Percentiles rank a stretch among this genome's conserved stretches.
These are phyloP conservation scores for Suillus weaverae DNA, from an alignment of 768 basidiomycete species.

Conservation along the genomic window DNA sequence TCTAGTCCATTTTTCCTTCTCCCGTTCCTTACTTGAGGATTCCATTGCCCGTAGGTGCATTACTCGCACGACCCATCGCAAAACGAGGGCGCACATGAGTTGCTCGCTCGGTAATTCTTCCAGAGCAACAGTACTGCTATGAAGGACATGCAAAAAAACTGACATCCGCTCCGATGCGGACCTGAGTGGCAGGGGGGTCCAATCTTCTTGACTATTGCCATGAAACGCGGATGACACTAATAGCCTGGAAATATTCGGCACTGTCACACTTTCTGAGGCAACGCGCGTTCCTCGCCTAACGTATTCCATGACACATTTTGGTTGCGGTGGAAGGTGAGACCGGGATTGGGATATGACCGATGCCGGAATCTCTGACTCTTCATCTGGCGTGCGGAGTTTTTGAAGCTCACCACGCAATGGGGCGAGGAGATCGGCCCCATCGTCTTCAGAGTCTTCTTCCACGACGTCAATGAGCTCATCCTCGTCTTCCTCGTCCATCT, in stretches of 20 bases:
- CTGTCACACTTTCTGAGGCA: constrained; percentile 54
- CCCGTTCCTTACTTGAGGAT: constrained; percentile 52
- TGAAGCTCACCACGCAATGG: constrained; percentile 68
- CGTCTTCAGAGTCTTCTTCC: constrained; percentile 51
- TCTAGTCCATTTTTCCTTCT: constrained; percentile 69
- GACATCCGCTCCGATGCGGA: constrained; percentile 51
- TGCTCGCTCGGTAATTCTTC: constrained; percentile 45
- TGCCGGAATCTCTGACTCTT: constrained; percentile 28
- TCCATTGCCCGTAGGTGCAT: constrained; percentile 54
- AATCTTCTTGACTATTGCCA: constrained; percentile 22
- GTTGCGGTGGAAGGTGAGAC: constrained; percentile 14
- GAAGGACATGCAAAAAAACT: constrained; percentile 54
- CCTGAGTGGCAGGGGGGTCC: constrained; percentile 48
- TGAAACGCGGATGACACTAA: constrained; percentile 39
- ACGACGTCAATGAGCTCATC: constrained; percentile 71
- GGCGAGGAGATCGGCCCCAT: constrained; percentile 56
- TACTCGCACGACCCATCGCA: constrained; percentile 61
- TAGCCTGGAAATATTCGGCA: constrained; percentile 50
- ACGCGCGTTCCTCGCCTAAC: constrained; percentile 69
- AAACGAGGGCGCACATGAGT: constrained; percentile 51
- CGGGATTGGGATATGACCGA: constrained; percentile 34
- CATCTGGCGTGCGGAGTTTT: constrained; percentile 50
- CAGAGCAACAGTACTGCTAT: constrained; percentile 53
- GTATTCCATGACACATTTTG: constrained; percentile 50
- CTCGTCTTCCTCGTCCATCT: constrained; percentile 47